Evolutionary conservation across 192 early-diverging fungal species (phyloP), one percentile per base, ranked within the genome.

Genomic region (Umbelopsis sp.): DNA sequence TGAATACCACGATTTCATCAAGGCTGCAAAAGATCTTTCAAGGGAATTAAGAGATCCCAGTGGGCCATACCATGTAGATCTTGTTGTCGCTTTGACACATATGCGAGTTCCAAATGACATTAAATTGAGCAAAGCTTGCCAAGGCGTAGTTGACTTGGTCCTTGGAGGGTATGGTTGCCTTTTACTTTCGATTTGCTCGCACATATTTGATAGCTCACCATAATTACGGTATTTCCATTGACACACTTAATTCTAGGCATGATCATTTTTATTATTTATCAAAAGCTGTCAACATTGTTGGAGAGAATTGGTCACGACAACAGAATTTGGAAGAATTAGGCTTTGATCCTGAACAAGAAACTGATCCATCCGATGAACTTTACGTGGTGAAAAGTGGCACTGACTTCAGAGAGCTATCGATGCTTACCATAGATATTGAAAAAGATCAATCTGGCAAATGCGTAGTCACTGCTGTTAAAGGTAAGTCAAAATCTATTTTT

Each of bases 1-100:
- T 16, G 49, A 78, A 52, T 89, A 87, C 77, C 78, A 85, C n/a
- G 82, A 89, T 61, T 88, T 84, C 72, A 41, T 89, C n/a, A 48
- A 76, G 11, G 69, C 72, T 3, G 88, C 82, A 0, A 74, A 81
- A 33, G 69, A 78, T 0, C 76, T 86, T 46, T 70, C 84, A 13
- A 16, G 33, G 6, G 58, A 20, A 67, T 61, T 91, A 27, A 74
- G 73, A 8, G 78, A 78, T 49, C 64, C 73, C 1, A 65, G 78
- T 20, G 81, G 83, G 11, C 73, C 70, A 3, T 46, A 86, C 73
- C 68, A 78, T 0, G 87, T 86, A 33, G 88, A 91, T 49, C 25
- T 92, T 25, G 86, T 92, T 25, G 74, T 92, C 46, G 90, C 90
- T n/a, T 70, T 92, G 47, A 87, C 91, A 41, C 91, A 92, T 66